Conservation (phyloP, 768 basidiomycete genomes). For the Agrocybe chaxingu region DNA sequence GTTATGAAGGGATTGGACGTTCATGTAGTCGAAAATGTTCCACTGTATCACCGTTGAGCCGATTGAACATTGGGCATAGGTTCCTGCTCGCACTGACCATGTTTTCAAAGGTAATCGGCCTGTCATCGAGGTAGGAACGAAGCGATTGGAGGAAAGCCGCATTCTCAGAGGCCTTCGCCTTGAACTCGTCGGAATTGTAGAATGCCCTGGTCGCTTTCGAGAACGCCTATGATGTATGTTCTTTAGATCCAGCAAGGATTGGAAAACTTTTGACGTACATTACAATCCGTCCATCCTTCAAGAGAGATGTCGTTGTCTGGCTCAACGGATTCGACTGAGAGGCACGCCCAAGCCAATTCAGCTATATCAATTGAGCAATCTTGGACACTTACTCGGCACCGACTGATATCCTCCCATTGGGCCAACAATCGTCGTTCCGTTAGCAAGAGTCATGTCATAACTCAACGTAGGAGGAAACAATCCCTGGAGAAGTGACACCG, state of each 20-base stretch:
- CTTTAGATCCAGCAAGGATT: neutral
- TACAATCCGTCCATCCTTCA: conserved; percentile 65
- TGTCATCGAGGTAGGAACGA: conserved; percentile 49
- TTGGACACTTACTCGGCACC: conserved; percentile 32
- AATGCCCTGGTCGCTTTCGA: conserved; percentile 43
- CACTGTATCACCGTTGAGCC: neutral
- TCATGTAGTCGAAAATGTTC: conserved; percentile 72
- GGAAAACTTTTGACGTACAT: conserved; percentile 9
- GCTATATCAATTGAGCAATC: neutral
- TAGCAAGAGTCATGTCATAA: conserved; percentile 58
- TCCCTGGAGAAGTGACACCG: conserved; percentile 65
- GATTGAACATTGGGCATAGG: neutral
- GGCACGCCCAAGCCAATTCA: neutral
- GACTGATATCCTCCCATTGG: conserved; percentile 69
- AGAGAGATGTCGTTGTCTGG: conserved; percentile 59
- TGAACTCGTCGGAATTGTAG: conserved; percentile 53
- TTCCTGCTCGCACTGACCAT: conserved; percentile 41
- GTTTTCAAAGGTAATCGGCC: conserved; percentile 49
- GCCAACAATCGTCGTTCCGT: conserved; percentile 54
- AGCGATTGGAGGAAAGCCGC: conserved; percentile 47
- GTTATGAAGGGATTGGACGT: conserved; percentile 69
- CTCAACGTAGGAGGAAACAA: conserved; percentile 49
- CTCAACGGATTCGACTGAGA: conserved; percentile 58
- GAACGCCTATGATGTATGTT: conserved; percentile 37
- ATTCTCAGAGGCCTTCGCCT: conserved; percentile 39